Percentiles rank a stretch among this genome's conserved stretches.
phyloP scores from a whole-genome alignment of 495 filamentous ascomycete species.

The Baudoinia panamericana region DNA sequence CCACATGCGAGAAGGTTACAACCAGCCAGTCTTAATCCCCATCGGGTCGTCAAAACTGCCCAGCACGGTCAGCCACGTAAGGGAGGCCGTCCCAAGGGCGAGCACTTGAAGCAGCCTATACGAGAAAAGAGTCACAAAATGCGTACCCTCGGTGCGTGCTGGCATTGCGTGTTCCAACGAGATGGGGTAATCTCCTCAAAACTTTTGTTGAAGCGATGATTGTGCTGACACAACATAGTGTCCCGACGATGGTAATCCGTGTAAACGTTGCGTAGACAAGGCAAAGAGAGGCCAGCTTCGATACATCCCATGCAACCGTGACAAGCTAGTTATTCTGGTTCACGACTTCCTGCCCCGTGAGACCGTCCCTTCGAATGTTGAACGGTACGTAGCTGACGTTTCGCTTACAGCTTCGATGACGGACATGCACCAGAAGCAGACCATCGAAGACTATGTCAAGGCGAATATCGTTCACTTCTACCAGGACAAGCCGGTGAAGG shows the following conservation, averaged over 20 bases:
- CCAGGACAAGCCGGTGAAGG: slow-evolving; percentile 5
- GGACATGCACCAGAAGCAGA: slow-evolving; percentile 26
- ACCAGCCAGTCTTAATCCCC: no score
- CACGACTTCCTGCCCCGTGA: slow-evolving; percentile 26
- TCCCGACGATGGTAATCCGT: slow-evolving; percentile 22
- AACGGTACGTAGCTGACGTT: not conserved
- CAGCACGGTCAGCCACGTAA: no score
- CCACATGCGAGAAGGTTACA: no score
- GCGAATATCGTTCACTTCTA: slow-evolving; percentile 22
- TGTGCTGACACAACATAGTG: slow-evolving; percentile 2
- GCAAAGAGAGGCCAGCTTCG: slow-evolving; percentile 17
- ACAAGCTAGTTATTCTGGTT: slow-evolving; percentile 24
- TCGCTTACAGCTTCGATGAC: slow-evolving; percentile 19
- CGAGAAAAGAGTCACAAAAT: slow-evolving; percentile 16
- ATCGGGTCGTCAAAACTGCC: no score
- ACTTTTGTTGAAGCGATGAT: no score
- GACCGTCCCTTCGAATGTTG: not conserved
- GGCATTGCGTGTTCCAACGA: slow-evolving; percentile 28
- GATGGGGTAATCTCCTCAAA: slow-evolving; percentile 28
- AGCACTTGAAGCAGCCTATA: not conserved
- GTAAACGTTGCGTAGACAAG: slow-evolving; percentile 24
- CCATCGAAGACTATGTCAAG: slow-evolving; percentile 24
- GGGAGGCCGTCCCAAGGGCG: slow-evolving; percentile 7
- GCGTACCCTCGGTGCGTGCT: slow-evolving; percentile 27
- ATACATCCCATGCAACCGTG: slow-evolving; percentile 24